Conservation (phyloP, 805 yeast species). For the Ogataea pignaliae region DNA sequence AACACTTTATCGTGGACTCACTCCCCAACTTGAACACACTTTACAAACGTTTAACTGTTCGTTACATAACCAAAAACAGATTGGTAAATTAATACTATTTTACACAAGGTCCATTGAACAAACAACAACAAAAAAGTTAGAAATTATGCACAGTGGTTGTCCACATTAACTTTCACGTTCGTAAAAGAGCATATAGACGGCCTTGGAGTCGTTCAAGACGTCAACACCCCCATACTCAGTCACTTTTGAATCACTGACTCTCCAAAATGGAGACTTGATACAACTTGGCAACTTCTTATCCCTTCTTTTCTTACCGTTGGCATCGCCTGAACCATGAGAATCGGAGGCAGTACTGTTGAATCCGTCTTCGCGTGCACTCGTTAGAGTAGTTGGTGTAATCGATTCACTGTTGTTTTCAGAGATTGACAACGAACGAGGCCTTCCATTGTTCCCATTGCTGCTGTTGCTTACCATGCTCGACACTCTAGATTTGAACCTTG, state of each 20-base stretch:
- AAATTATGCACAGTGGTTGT: not conserved
- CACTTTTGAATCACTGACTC: conserved; percentile 72
- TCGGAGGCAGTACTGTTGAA: not conserved
- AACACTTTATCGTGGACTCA: too few relatives aligned
- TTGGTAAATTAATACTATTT: too few relatives aligned
- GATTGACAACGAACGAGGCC: conserved; percentile 10
- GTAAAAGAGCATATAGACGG: conserved; percentile 84
- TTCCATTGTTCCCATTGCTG: not conserved
- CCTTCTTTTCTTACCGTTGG: not conserved
- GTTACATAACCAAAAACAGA: too few relatives aligned
- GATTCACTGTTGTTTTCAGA: not conserved
- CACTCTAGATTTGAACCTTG: conserved; percentile 18
- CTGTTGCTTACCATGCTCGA: conserved; percentile 18
- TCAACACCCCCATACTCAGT: conserved; percentile 55
- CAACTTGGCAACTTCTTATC: conserved; percentile 51
- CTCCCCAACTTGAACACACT: too few relatives aligned
- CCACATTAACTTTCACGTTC: conserved; percentile 42
- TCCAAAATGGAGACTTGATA: conserved; percentile 69
- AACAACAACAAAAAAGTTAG: too few relatives aligned
- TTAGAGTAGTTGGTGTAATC: not conserved
- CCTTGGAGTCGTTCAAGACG: conserved; percentile 63
- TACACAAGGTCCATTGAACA: too few relatives aligned
- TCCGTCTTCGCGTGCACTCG: not conserved
- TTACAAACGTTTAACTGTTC: too few relatives aligned
- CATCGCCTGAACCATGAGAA: too few relatives aligned